Evolutionary conservation across 148 eudicot species (phyloP).

Genomic region (Amaranthus hypochondriacus): DNA sequence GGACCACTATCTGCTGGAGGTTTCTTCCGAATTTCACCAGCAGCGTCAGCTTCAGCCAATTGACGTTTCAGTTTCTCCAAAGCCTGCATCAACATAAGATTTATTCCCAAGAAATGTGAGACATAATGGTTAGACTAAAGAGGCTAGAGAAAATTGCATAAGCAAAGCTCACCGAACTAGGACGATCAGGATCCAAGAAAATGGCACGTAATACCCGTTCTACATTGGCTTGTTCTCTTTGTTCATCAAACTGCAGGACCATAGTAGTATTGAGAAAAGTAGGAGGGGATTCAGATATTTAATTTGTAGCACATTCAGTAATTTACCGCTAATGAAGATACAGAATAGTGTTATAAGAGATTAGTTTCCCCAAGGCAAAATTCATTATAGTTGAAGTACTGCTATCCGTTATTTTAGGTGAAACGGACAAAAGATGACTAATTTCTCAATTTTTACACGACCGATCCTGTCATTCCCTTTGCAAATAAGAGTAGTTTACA

Average conservation of each 20-base stretch:
- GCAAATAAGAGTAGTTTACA: not conserved
- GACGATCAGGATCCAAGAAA: constrained; percentile 56
- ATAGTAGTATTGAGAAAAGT: not conserved
- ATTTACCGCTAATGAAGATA: not conserved
- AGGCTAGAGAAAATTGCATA: not conserved
- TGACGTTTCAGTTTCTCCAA: constrained; percentile 74
- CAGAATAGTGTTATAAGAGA: not conserved
- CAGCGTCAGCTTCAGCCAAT: constrained; percentile 80
- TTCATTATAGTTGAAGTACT: too few relatives aligned
- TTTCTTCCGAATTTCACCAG: constrained; percentile 64
- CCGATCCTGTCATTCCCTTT: not conserved
- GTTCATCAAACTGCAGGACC: constrained; percentile 52
- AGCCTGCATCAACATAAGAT: constrained; percentile 31
- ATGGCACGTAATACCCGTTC: constrained; percentile 58
- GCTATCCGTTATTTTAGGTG: too few relatives aligned
- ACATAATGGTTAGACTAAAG: not conserved
- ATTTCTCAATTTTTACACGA: not conserved
- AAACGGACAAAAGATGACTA: not conserved
- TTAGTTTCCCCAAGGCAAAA: not conserved
- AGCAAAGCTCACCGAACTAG: constrained; percentile 57
- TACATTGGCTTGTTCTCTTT: constrained; percentile 54
- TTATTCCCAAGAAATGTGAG: not conserved
- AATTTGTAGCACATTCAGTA: not conserved
- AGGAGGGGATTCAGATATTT: not conserved
- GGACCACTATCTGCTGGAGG: constrained; percentile 61